A percentile compares a stretch with the other conserved stretches of the same genome.
phyloP scores from a whole-genome alignment of 345 rosid genomes.

The Gossypium thurberi region DNA sequence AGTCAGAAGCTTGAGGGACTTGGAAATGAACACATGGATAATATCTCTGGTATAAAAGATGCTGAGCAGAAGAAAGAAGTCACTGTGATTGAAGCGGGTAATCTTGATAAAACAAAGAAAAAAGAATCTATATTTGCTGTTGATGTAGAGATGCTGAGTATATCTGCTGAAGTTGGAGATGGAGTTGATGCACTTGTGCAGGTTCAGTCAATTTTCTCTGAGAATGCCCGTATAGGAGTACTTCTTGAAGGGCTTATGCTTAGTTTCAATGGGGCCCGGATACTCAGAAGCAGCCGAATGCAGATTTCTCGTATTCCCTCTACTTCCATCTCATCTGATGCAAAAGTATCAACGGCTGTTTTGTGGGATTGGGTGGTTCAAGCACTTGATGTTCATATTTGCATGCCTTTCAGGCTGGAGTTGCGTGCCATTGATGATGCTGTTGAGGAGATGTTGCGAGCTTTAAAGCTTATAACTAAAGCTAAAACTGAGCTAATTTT shows the following conservation, averaged over 20 bases:
- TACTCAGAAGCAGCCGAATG: constrained; percentile 80
- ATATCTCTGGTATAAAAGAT: constrained; percentile 32
- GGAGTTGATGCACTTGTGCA: constrained; percentile 75
- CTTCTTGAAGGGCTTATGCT: constrained; percentile 87
- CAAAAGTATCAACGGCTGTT: constrained; percentile 29
- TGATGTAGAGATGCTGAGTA: constrained; percentile 73
- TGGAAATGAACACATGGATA: constrained; percentile 29
- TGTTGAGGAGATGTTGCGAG: constrained; percentile 87
- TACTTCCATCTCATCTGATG: constrained; percentile 46
- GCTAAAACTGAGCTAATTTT: constrained; percentile 52
- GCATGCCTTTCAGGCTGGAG: constrained; percentile 82
- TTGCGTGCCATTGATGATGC: constrained; percentile 97
- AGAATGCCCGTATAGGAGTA: constrained; percentile 88
- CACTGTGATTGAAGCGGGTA: constrained; percentile 30
- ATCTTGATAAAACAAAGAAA: constrained; percentile 55
- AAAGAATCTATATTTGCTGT: constrained; percentile 91
- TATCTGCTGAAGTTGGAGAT: constrained; percentile 89
- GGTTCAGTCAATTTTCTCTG: constrained; percentile 95
- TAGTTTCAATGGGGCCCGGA: constrained; percentile 62
- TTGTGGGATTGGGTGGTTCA: constrained; percentile 89
- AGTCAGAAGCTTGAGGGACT: constrained; percentile 52
- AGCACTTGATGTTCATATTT: constrained; percentile 82
- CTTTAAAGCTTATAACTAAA: constrained; percentile 64
- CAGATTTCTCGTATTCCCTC: constrained; percentile 88
- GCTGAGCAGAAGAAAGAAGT: constrained; percentile 41